Conservation (phyloP, 2,329 filamentous ascomycete species). For the Alternaria sp. region DNA sequence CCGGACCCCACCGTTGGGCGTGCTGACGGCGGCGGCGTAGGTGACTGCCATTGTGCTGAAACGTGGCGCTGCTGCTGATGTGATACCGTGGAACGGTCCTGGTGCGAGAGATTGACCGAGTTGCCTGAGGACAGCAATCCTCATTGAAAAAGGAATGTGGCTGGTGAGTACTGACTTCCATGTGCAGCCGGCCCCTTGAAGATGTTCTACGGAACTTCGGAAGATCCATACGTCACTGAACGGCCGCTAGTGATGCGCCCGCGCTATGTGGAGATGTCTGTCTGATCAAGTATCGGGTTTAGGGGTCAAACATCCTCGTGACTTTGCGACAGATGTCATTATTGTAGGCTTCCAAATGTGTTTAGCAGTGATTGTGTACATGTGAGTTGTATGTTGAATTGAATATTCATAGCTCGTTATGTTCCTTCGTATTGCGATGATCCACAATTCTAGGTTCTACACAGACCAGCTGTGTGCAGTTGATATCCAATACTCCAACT, state of each 20-base stretch:
- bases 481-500: not conserved
- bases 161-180: not conserved
- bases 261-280: slow-evolving; percentile 23
- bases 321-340: not conserved
- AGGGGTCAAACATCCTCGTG: not conserved
- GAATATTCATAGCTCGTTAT: not conserved
- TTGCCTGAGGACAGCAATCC: slow-evolving; percentile 11
- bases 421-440: not conserved
- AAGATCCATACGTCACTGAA: slow-evolving; percentile 33
- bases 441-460: no score
- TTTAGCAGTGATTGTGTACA: no score
- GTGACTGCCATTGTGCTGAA: slow-evolving; percentile 22
- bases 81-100: not conserved
- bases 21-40: slow-evolving; percentile 34
- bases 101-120: not conserved
- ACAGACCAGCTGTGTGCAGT: not conserved
- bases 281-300: slow-evolving; percentile 7
- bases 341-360: not conserved
- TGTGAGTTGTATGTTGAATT: not conserved
- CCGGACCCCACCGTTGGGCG: slow-evolving; percentile 23
- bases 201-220: slow-evolving; percentile 16
- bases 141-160: slow-evolving; percentile 7
- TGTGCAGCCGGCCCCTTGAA: not conserved
- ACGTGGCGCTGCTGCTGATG: not conserved
- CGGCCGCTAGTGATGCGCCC: slow-evolving; percentile 25